Evolutionary conservation across 208 protist genomes (phyloP).

Genomic region (Leishmania tarentolae): DNA sequence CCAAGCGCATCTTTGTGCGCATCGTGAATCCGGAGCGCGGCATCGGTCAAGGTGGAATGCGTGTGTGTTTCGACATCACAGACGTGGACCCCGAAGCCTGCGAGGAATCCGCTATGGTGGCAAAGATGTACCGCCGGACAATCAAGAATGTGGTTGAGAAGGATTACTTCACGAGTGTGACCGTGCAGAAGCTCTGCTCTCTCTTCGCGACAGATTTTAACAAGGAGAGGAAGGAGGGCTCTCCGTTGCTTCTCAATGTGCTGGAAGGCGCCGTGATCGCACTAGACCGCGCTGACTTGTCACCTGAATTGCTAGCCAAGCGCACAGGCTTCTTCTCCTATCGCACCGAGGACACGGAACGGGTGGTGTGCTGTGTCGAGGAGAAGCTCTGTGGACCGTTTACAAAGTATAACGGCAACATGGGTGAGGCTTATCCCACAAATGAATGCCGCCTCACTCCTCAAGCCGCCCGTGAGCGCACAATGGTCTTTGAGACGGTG

Average conservation of each 20-base stretch:
- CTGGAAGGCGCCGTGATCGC: constrained; percentile 44
- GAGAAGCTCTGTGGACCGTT: constrained; percentile 60
- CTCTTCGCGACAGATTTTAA: constrained; percentile 70
- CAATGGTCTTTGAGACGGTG: constrained; percentile 57
- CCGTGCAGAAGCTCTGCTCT: constrained; percentile 61
- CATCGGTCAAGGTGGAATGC: constrained; percentile 72
- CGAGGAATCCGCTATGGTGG: constrained; percentile 47
- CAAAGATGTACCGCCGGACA: constrained; percentile 73
- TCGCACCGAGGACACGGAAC: constrained; percentile 50
- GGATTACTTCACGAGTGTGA: constrained; percentile 77
- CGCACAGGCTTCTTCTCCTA: constrained; percentile 74
- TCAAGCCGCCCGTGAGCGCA: constrained; percentile 25
- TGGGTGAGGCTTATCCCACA: constrained; percentile 53
- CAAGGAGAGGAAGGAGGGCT: constrained; percentile 25
- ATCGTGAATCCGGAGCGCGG: constrained; percentile 43
- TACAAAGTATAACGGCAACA: constrained; percentile 89
- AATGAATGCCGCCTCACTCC: constrained; percentile 46
- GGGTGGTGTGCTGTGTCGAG: constrained; percentile 71
- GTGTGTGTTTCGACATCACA: constrained; percentile 72
- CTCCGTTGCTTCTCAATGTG: constrained; percentile 36
- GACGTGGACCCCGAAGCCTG: constrained; percentile 53
- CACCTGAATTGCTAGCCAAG: constrained; percentile 33
- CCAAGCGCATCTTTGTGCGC: constrained; percentile 38
- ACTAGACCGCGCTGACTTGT: constrained; percentile 46
- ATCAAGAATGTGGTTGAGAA: constrained; percentile 65